Evolutionary conservation across 2,329 filamentous ascomycete species (phyloP).

Genomic region (Thyridium curvatum): DNA sequence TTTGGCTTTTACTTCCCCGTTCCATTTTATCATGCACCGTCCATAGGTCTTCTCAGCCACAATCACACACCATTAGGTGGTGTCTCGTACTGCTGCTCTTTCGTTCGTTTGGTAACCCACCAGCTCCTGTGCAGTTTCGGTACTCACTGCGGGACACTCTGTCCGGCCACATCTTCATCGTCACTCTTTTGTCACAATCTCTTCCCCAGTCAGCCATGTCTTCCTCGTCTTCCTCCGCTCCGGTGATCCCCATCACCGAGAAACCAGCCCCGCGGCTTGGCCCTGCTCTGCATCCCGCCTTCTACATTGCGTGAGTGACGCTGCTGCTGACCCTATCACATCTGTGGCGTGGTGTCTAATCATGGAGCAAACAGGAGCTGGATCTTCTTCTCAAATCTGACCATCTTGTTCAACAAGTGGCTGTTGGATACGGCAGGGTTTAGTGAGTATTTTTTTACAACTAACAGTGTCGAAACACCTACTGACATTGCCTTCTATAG

Average conservation of each 20-base stretch:
- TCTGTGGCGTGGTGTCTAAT: background rate
- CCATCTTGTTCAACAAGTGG: constrained; percentile 92
- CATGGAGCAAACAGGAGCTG: constrained; percentile 45
- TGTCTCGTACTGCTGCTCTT: too few species aligned
- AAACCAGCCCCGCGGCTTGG: constrained; percentile 15
- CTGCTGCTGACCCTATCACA: too few species aligned
- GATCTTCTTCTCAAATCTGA: constrained; percentile 79
- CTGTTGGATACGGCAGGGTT: constrained; percentile 71
- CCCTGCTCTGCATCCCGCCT: constrained; percentile 22
- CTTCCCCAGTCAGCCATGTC: too few species aligned
- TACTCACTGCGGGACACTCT: too few species aligned
- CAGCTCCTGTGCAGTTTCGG: too few species aligned
- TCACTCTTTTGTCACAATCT: too few species aligned
- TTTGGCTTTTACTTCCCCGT: too few species aligned
- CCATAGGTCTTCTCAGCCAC: too few species aligned
- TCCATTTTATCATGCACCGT: too few species aligned
- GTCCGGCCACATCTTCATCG: too few species aligned
- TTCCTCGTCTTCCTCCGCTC: background rate
- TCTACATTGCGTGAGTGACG: constrained; percentile 25
- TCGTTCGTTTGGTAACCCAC: too few species aligned
- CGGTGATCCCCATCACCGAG: constrained; percentile 11
- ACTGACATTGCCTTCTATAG: constrained; percentile 15
- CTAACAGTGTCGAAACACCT: constrained; percentile 6
- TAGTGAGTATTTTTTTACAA: constrained; percentile 45
- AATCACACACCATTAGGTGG: too few species aligned